These are phyloP conservation scores for Effrenium voratum DNA, from an alignment of 73 alveolate species.

Conservation along the genomic window DNA sequence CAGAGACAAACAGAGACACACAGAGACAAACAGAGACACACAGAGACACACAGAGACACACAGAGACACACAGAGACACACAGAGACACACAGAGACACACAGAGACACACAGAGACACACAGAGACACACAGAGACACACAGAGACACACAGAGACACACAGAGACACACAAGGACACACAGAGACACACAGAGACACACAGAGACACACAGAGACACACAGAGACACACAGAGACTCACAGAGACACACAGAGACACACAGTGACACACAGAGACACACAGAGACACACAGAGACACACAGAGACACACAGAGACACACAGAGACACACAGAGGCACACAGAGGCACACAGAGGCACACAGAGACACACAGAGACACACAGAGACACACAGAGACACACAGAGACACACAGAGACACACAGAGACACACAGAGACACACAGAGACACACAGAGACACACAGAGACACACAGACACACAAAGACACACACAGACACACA, in stretches of 20 bases:
- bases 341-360: background rate
- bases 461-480: background rate
- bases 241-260: constrained; percentile 17
- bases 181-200: constrained; percentile 27
- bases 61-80: constrained; percentile 24
- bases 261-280: background rate
- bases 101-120: constrained; percentile 15
- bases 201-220: background rate
- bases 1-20: constrained; percentile 26
- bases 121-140: constrained; percentile 18
- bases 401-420: too few relatives aligned
- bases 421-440: constrained; percentile 10
- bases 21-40: background rate
- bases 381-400: background rate
- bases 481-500: too few relatives aligned
- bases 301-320: constrained; percentile 29
- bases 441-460: constrained; percentile 25
- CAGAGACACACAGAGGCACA: constrained; percentile 10
- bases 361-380: background rate
- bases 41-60: constrained; percentile 28
- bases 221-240: background rate
- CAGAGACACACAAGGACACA: background rate
- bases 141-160: constrained; percentile 25
- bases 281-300: constrained; percentile 19
- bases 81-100: constrained; percentile 8